Conservation (phyloP, 306 rosid genomes). For the Lathyrus tuberosus region DNA sequence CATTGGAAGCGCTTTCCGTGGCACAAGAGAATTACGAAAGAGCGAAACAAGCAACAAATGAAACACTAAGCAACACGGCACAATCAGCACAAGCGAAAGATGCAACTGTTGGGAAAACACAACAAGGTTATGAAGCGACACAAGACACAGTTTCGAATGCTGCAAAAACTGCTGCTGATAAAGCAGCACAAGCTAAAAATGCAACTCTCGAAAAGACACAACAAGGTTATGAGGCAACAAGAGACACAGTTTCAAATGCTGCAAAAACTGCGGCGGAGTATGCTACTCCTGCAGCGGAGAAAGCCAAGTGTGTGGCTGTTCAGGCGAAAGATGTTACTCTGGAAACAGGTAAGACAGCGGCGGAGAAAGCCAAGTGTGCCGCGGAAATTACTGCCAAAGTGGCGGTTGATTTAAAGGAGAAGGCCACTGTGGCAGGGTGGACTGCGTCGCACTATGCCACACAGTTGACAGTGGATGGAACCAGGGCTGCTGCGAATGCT, state of each 20-base stretch:
- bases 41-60: constrained; percentile 32
- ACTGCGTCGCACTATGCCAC: constrained; percentile 61
- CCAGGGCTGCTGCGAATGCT: constrained; percentile 47
- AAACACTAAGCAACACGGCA: no score
- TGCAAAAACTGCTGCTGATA: constrained; percentile 28
- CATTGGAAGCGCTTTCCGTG: no score
- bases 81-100: background rate
- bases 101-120: background rate
- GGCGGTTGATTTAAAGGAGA: constrained; percentile 65
- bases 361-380: background rate
- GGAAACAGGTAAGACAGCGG: constrained; percentile 50
- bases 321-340: constrained; percentile 48
- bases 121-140: background rate
- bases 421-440: constrained; percentile 64
- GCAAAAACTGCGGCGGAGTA: constrained; percentile 47
- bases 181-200: constrained; percentile 30
- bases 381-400: constrained; percentile 41
- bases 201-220: constrained; percentile 38
- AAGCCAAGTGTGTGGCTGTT: constrained; percentile 48
- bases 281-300: constrained; percentile 47
- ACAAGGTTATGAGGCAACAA: constrained; percentile 46
- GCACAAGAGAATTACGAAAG: background rate
- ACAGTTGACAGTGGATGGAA: constrained; percentile 65
- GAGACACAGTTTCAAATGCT: constrained; percentile 41
- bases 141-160: background rate